phyloP scores from a whole-genome alignment of 495 filamentous ascomycete species.

The Podospora pseudocomata region DNA sequence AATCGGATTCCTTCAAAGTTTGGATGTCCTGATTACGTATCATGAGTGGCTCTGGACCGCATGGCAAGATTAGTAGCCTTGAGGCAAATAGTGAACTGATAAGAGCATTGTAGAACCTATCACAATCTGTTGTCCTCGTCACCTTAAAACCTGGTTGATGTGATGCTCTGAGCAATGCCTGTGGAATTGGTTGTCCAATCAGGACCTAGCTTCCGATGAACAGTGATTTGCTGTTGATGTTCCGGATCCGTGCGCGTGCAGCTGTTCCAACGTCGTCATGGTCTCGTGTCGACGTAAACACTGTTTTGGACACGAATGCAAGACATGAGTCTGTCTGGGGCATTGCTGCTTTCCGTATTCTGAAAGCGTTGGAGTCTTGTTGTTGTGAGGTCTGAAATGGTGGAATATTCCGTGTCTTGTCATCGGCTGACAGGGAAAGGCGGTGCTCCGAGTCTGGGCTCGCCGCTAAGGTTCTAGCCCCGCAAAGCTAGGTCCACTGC shows the following conservation, averaged over 20 bases:
- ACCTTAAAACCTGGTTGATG: background rate
- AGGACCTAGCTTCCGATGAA: background rate
- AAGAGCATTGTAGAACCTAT: background rate
- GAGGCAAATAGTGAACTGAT: background rate
- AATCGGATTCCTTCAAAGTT: background rate
- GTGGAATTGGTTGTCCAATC: background rate
- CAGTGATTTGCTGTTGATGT: background rate
- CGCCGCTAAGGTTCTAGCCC: conserved; percentile 1
- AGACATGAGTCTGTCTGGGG: background rate
- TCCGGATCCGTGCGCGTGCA: conserved; percentile 5
- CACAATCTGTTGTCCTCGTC: background rate
- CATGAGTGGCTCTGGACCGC: background rate
- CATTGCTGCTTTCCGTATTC: background rate
- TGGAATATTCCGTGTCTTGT: background rate
- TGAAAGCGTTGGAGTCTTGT: background rate
- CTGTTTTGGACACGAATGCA: background rate
- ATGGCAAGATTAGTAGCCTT: background rate
- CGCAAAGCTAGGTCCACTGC: conserved; percentile 1
- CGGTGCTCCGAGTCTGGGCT: background rate
- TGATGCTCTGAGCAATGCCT: background rate
- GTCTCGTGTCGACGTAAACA: background rate
- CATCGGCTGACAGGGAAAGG: background rate
- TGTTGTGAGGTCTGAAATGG: background rate
- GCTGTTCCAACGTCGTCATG: conserved; percentile 6
- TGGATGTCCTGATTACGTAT: background rate